Evolutionary conservation across 495 filamentous ascomycete species (phyloP).

Genomic region (Podospora conica): DNA sequence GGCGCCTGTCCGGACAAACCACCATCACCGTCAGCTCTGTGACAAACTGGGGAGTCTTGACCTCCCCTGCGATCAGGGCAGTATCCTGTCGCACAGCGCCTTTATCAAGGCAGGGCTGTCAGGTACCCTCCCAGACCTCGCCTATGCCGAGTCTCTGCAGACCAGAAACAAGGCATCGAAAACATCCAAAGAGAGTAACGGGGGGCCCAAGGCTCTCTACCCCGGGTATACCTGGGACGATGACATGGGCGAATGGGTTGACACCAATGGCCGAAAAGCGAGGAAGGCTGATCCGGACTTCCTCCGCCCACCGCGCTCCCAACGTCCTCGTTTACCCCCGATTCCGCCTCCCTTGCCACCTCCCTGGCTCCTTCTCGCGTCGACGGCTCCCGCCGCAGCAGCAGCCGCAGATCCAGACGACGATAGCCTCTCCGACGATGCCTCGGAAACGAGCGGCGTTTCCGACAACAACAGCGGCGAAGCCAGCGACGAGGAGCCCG

Average conservation of each 20-base stretch:
- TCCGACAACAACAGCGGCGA: no score
- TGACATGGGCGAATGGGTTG: conserved; percentile 51
- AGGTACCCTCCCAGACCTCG: conserved; percentile 37
- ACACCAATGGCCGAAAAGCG: neutral
- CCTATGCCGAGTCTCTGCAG: conserved; percentile 36
- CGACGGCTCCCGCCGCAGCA: no score
- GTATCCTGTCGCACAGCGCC: conserved; percentile 26
- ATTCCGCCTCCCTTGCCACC: neutral
- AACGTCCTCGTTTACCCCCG: neutral
- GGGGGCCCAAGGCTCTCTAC: conserved; percentile 10
- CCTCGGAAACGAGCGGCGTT: no score
- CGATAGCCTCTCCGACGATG: neutral
- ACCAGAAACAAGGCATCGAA: neutral
- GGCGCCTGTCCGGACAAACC: conserved; percentile 6
- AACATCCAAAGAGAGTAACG: neutral
- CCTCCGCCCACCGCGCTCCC: neutral
- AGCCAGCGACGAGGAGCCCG: neutral
- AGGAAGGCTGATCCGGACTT: neutral
- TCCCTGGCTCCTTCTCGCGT: no score
- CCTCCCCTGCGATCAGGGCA: conserved; percentile 14
- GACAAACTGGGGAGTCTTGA: conserved; percentile 21
- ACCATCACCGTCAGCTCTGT: conserved; percentile 20
- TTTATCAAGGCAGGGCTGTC: conserved; percentile 39
- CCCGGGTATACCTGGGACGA: conserved; percentile 47
- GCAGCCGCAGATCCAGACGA: no score